Percentiles rank a stretch among this genome's conserved stretches.
Conservation (phyloP, 805 yeast genomes). For the Cyberlindnera japonica region DNA sequence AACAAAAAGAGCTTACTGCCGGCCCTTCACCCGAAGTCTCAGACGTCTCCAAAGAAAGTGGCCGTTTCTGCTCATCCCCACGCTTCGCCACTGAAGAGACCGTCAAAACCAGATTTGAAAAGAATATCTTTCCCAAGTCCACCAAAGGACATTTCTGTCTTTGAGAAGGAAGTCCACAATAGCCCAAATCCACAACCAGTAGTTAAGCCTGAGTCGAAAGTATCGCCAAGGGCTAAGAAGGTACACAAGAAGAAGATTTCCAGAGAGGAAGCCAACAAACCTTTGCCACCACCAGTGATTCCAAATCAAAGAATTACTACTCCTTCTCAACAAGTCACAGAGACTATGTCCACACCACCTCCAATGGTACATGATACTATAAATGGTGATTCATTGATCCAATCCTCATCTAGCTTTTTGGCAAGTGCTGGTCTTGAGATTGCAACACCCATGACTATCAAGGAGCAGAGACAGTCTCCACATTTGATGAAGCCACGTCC, state of each 20-base stretch:
- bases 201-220: conserved; percentile 1
- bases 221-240: conserved; percentile 1
- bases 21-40: conserved; percentile 7
- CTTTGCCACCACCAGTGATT: conserved; percentile 21
- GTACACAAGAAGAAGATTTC: conserved; percentile 1
- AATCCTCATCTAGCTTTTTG: conserved; percentile 7
- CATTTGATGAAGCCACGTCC: conserved; percentile 5
- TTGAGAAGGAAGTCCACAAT: conserved; percentile 14
- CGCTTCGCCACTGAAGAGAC: conserved; percentile 13
- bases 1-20: conserved; percentile 13
- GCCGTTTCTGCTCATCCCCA: conserved; percentile 11
- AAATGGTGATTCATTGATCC: conserved; percentile 21
- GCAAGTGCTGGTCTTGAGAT: conserved; percentile 12
- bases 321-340: conserved; percentile 18
- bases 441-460: conserved; percentile 13
- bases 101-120: conserved; percentile 17
- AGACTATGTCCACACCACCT: conserved; percentile 18
- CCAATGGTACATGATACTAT: conserved; percentile 15
- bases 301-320: conserved; percentile 23
- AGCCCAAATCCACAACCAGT: conserved; percentile 1
- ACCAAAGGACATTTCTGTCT: conserved; percentile 20
- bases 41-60: conserved; percentile 1
- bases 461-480: conserved; percentile 9
- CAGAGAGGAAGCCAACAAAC: conserved; percentile 9
- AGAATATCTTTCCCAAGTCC: conserved; percentile 24